Evolutionary conservation across 768 basidiomycete genomes (phyloP).

Genomic region (Asterophora parasitica): DNA sequence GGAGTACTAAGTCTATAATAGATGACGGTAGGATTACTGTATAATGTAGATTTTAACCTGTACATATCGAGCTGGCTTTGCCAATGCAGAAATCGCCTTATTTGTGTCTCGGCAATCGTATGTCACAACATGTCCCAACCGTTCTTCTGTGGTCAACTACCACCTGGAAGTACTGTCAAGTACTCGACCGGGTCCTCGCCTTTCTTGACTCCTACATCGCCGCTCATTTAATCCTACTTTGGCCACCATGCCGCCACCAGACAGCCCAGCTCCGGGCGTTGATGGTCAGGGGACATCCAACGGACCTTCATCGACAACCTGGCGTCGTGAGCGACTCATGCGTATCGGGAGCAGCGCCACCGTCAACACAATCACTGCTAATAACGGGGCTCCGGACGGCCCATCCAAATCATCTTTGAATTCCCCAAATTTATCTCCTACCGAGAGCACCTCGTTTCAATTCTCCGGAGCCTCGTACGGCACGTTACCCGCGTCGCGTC

Average conservation of each 20-base stretch:
- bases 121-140: neutral
- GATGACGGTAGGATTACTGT: neutral
- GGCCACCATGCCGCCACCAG: slow-evolving; percentile 8
- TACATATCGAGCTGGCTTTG: neutral
- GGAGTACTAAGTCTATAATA: neutral
- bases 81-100: neutral
- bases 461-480: slow-evolving; percentile 47
- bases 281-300: slow-evolving; percentile 19
- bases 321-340: slow-evolving; percentile 58
- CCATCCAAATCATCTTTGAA: neutral
- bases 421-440: slow-evolving; percentile 14
- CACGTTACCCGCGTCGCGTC: slow-evolving; percentile 35
- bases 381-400: slow-evolving; percentile 4
- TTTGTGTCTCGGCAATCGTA: neutral
- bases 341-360: slow-evolving; percentile 41
- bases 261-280: slow-evolving; percentile 1
- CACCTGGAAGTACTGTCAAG: neutral
- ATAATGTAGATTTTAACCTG: neutral
- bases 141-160: neutral
- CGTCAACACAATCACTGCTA: slow-evolving; percentile 10
- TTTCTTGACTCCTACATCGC: neutral
- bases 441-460: slow-evolving; percentile 34
- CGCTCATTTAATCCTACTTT: neutral
- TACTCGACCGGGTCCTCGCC: neutral
- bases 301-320: slow-evolving; percentile 52